Conservation (phyloP, 805 yeast species). For the Zygotorulaspora chibaensis region DNA sequence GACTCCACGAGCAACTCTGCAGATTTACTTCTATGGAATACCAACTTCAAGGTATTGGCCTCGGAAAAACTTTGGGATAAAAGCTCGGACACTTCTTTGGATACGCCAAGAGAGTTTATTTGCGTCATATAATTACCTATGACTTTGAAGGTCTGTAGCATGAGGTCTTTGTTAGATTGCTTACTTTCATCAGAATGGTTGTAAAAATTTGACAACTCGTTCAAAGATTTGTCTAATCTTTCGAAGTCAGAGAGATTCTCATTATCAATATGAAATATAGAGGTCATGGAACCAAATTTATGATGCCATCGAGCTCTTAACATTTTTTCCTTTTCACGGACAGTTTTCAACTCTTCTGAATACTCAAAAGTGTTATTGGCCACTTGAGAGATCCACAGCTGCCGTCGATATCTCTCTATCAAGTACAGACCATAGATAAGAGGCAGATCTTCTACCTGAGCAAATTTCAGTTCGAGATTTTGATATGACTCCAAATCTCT, state of each 20-base stretch:
- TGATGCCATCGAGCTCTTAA: constrained; percentile 59
- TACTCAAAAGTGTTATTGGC: constrained; percentile 34
- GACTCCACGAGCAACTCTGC: background rate
- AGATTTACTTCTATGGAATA: constrained; percentile 1
- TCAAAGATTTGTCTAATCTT: constrained; percentile 2
- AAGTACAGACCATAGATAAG: constrained; percentile 64
- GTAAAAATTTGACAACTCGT: background rate
- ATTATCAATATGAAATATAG: constrained; percentile 10
- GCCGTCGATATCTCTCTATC: constrained; percentile 56
- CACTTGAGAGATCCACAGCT: constrained; percentile 45
- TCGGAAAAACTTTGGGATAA: constrained; percentile 38
- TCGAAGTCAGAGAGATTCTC: constrained; percentile 7
- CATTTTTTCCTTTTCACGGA: constrained; percentile 53
- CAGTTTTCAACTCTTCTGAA: constrained; percentile 53
- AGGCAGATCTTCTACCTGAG: constrained; percentile 61
- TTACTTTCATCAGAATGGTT: background rate
- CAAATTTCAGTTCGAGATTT: constrained; percentile 22
- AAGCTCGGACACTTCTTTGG: constrained; percentile 34
- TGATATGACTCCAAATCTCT: constrained; percentile 29
- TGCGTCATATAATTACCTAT: constrained; percentile 37
- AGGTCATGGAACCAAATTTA: constrained; percentile 45
- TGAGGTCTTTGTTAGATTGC: background rate
- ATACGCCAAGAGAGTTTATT: constrained; percentile 32
- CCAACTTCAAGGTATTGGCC: constrained; percentile 6
- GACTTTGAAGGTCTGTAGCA: constrained; percentile 22